These are phyloP conservation scores for Sporopachydermia cereana DNA, from an alignment of 1,139 yeast species.

Conservation along the genomic window DNA sequence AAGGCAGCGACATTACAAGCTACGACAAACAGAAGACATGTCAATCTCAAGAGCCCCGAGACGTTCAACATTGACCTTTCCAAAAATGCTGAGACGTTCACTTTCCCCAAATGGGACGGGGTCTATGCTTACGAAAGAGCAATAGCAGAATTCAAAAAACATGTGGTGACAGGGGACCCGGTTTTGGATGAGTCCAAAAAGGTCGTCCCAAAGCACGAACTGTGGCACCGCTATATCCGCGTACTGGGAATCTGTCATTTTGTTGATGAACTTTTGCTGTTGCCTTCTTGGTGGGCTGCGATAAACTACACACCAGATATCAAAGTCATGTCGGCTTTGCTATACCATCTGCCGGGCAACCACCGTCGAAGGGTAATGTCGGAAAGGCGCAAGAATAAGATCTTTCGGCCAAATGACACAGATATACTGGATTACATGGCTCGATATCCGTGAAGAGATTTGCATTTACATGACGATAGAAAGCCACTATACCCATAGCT, in stretches of 20 bases:
- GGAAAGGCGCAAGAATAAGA: constrained; percentile 28
- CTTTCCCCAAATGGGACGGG: constrained; percentile 31
- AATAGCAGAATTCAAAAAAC: constrained; percentile 40
- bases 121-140: constrained; percentile 51
- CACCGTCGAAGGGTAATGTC: constrained; percentile 27
- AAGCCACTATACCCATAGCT: too few species aligned
- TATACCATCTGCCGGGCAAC: constrained; percentile 32
- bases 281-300: constrained; percentile 51
- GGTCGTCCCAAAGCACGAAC: constrained; percentile 31
- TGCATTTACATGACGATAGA: too few species aligned
- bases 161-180: constrained; percentile 23
- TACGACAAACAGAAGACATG: not conserved
- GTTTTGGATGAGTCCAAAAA: constrained; percentile 23
- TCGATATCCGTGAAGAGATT: constrained; percentile 15
- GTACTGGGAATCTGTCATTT: constrained; percentile 39
- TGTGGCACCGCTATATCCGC: constrained; percentile 42
- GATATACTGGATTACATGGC: constrained; percentile 14
- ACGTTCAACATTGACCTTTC: not conserved
- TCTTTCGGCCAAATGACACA: constrained; percentile 14
- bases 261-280: constrained; percentile 36
- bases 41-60: not conserved
- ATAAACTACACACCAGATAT: constrained; percentile 33
- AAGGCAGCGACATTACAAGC: not conserved
- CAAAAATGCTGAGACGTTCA: not conserved
- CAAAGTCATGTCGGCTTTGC: constrained; percentile 25